Evolutionary conservation across 768 basidiomycete species (phyloP).

Genomic region (Rhodocollybia butyracea): DNA sequence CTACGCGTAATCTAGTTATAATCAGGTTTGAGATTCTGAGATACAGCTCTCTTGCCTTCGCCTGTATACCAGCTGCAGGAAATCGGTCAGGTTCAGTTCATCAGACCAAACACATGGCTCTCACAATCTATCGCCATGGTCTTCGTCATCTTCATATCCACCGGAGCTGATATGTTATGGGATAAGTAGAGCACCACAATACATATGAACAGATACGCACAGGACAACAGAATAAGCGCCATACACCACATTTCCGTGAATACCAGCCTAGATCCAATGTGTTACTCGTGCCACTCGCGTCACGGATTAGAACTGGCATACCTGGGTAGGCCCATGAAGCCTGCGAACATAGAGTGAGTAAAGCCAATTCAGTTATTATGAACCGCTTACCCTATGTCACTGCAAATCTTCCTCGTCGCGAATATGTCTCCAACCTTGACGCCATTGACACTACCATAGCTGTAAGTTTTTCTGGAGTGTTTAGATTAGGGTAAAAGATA

Average conservation of each 20-base stretch:
- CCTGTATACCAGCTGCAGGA: neutral
- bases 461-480: no score
- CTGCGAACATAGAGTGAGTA: neutral
- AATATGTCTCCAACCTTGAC: neutral
- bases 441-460: neutral
- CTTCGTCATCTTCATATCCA: slow-evolving; percentile 4
- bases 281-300: neutral
- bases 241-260: neutral
- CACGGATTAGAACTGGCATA: neutral
- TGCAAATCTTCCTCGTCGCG: neutral
- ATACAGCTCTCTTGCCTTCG: neutral
- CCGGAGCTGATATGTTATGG: neutral
- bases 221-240: slow-evolving; percentile 2
- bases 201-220: neutral
- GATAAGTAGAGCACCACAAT: no score
- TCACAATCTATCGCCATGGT: slow-evolving; percentile 1
- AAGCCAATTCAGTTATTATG: no score
- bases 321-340: neutral
- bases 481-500: no score
- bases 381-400: neutral
- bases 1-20: neutral
- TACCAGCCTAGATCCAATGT: neutral
- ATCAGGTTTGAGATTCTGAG: neutral
- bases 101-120: neutral
- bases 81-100: neutral